Evolutionary conservation across 2,329 filamentous ascomycete genomes (phyloP).

Genomic region (Hymenoscyphus fructigenus): DNA sequence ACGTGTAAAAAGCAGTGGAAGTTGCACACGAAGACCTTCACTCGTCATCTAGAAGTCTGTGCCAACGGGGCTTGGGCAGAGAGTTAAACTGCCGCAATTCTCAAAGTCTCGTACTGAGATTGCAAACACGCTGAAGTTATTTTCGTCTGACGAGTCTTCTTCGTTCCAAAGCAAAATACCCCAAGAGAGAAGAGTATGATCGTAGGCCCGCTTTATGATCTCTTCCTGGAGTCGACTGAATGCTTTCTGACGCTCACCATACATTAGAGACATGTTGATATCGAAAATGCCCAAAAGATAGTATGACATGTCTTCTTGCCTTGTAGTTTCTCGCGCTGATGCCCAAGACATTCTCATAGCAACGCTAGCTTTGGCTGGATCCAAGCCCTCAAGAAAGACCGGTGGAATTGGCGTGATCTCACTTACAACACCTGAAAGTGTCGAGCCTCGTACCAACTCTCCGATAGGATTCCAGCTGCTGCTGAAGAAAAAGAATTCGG

Average conservation of each 20-base stretch:
- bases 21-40: no score
- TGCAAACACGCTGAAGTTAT: no score
- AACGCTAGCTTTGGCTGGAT: neutral
- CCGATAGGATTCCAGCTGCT: neutral
- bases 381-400: neutral
- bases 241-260: slow-evolving; percentile 38
- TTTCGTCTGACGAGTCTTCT: no score
- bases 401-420: neutral
- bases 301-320: slow-evolving; percentile 37
- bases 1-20: no score
- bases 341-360: slow-evolving; percentile 38
- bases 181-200: slow-evolving; percentile 39
- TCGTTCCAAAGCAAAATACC: neutral
- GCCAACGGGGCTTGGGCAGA: no score
- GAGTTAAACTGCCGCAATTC: no score
- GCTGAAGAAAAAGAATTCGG: neutral
- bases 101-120: no score
- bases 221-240: slow-evolving; percentile 39
- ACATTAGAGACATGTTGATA: slow-evolving; percentile 39
- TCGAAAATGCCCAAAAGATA: slow-evolving; percentile 39
- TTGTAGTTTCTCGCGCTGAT: slow-evolving; percentile 35
- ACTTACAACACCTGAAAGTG: no score
- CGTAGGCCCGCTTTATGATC: slow-evolving; percentile 36
- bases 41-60: no score
- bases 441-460: neutral